Base-by-base conservation (phyloP, 2,329 filamentous ascomycete genomes). In the Tolypocladium inflatum region DNA sequence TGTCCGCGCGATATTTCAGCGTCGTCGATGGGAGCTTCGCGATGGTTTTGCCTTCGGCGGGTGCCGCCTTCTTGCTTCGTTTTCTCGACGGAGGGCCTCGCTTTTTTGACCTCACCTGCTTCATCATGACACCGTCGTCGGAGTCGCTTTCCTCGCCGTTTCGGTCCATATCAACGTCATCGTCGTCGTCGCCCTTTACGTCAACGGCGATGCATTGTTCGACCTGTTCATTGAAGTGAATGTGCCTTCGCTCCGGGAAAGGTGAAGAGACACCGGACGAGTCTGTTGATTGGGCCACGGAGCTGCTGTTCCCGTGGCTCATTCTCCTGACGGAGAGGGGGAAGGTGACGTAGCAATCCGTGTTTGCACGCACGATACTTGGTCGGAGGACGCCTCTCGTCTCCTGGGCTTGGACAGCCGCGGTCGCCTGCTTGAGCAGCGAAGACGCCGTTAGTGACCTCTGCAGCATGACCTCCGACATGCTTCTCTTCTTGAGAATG, bases 131-230 rank as follows among this genome's bases (percentile, higher is more conserved):
- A 19, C 85, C 87, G 64, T 92, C 89, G 59, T 93, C 88, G 1
- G 89, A 90, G 59, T 86, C 87, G 61, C 82, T 85, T 62, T 86
- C 83, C 56, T 84, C 81, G 48, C 77, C 78, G 59, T 74, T 78
- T 4, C 60, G 65, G 41, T 81, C 80, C 4, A 79, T 73, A 30
- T 85, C 81, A 15, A 87, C 80, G 13, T 89, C 85, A 56, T 90
- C 85, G 35, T 89, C 85, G 54, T 92, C 88, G 30, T 87, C 87
- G 62, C 89, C 85, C 74, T 95, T 95, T 65, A 85, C 81, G 39
- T 97, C 92, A 38, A 99, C 84, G 9, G 94, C 94, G 63, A 97
- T 97, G 70, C 92, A 97, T 70, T 97, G 93, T 70, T 92, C 87
- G 2, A 99, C 94, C 74, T 93, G 89, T 68, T 97, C 90, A 69